A percentile compares a stretch with the other conserved stretches of the same genome.
phyloP scores from a whole-genome alignment of 108 stramenopile species.

The Schizochytrium sp. region DNA sequence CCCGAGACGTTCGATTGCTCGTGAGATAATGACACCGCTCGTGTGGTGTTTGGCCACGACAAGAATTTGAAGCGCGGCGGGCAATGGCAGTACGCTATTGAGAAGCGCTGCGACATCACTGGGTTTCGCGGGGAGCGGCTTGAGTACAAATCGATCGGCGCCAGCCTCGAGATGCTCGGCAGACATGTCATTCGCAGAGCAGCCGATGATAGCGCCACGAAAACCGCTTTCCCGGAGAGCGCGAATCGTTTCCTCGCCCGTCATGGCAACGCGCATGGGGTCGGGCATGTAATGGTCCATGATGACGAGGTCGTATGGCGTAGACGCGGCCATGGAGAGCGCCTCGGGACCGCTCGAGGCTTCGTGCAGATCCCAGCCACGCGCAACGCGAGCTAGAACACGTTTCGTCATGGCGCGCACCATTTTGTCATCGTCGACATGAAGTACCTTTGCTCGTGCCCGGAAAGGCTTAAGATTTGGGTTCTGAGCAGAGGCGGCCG shows the following conservation, averaged over 20 bases:
- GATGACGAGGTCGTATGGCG: neutral
- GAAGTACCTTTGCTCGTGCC: neutral
- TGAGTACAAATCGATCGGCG: neutral
- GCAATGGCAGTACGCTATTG: neutral
- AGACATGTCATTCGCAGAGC: conserved; percentile 1
- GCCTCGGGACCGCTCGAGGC: neutral
- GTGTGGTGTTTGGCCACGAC: neutral
- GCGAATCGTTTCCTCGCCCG: conserved; percentile 5
- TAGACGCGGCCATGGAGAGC: neutral
- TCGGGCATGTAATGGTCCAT: conserved; percentile 15
- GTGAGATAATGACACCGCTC: neutral
- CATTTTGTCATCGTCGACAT: neutral
- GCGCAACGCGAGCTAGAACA: neutral
- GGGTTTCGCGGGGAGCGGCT: neutral
- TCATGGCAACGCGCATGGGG: neutral
- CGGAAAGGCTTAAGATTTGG: neutral
- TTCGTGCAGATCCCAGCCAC: neutral
- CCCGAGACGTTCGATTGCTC: neutral
- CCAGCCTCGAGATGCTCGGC: neutral
- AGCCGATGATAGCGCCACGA: neutral
- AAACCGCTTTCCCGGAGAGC: neutral
- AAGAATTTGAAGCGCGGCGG: neutral
- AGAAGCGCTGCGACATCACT: neutral
- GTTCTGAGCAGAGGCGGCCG: neutral
- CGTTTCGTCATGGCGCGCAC: neutral